Evolutionary conservation across 495 filamentous ascomycete species (phyloP).

Genomic region (Coniosporium apollinis): DNA sequence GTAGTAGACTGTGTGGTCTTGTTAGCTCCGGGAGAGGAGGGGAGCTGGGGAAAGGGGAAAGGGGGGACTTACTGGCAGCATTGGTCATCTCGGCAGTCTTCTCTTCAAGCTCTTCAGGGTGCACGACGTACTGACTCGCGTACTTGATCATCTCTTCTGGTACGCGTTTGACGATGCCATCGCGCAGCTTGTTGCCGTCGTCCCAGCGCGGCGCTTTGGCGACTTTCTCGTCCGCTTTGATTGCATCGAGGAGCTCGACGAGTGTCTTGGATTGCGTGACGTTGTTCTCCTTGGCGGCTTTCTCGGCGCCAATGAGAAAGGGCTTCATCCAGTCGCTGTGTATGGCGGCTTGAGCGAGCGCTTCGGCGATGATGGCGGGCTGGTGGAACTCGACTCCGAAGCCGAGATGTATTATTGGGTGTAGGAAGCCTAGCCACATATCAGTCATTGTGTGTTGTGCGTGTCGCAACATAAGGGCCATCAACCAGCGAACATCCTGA

Average conservation of each 20-base stretch:
- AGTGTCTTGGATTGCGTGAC: constrained; percentile 30
- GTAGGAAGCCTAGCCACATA: constrained; percentile 41
- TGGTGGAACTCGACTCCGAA: constrained; percentile 70
- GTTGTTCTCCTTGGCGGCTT: constrained; percentile 22
- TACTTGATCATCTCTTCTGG: constrained; percentile 43
- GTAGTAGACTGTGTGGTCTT: constrained; percentile 32
- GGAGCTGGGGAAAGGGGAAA: not conserved
- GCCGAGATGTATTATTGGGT: constrained; percentile 73
- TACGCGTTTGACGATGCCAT: constrained; percentile 47
- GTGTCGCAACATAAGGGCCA: not conserved
- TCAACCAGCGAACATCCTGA: constrained; percentile 38
- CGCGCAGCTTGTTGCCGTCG: constrained; percentile 46
- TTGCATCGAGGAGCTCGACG: constrained; percentile 40
- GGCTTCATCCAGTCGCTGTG: constrained; percentile 33
- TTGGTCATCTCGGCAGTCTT: constrained; percentile 65
- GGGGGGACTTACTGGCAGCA: constrained; percentile 28
- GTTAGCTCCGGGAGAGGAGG: no score
- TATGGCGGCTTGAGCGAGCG: constrained; percentile 54
- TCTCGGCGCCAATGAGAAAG: constrained; percentile 38
- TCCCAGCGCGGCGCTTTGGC: constrained; percentile 27
- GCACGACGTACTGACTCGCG: constrained; percentile 41
- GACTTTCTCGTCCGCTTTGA: constrained; percentile 37
- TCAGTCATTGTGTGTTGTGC: not conserved
- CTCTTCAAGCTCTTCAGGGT: constrained; percentile 44
- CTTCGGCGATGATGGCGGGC: constrained; percentile 69